phyloP scores from a whole-genome alignment of 2,329 filamentous ascomycete genomes.

The Aspergillus hortae region DNA sequence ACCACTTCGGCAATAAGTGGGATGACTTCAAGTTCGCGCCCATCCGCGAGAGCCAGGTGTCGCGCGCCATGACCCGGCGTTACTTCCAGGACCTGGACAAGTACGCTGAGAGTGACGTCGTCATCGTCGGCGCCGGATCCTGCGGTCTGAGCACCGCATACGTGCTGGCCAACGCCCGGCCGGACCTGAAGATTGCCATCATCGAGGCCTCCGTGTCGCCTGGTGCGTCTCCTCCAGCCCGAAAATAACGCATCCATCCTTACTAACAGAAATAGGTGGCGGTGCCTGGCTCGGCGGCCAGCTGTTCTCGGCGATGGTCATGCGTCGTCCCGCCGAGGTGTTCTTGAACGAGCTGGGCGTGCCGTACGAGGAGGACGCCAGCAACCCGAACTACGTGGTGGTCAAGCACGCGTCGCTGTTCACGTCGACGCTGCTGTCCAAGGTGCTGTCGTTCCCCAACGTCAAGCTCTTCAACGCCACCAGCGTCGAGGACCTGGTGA shows the following conservation, averaged over 20 bases:
- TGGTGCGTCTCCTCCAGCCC: constrained; percentile 31
- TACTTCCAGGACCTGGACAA: constrained; percentile 88
- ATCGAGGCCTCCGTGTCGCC: constrained; percentile 85
- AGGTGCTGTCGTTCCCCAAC: constrained; percentile 81
- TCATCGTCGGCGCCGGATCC: constrained; percentile 87
- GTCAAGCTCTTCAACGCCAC: constrained; percentile 97
- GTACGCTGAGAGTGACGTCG: constrained; percentile 89
- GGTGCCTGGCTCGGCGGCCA: constrained; percentile 92
- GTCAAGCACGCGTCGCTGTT: constrained; percentile 93
- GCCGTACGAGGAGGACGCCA: constrained; percentile 82
- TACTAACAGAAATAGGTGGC: constrained; percentile 53
- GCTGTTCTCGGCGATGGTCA: constrained; percentile 92
- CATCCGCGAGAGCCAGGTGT: constrained; percentile 89
- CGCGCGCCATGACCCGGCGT: constrained; percentile 86
- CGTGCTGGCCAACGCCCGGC: constrained; percentile 75
- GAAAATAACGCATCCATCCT: neutral
- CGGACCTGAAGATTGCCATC: constrained; percentile 87
- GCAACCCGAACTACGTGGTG: constrained; percentile 82
- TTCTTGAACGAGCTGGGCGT: constrained; percentile 80
- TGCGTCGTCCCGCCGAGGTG: constrained; percentile 85
- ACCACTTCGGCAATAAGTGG: constrained; percentile 73
- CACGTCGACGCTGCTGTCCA: constrained; percentile 80
- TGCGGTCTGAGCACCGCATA: constrained; percentile 85
- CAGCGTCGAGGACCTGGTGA: constrained; percentile 87
- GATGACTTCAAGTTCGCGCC: constrained; percentile 75